Evolutionary conservation across 306 rosid genomes (phyloP).

Genomic region (Casuarina glauca): DNA sequence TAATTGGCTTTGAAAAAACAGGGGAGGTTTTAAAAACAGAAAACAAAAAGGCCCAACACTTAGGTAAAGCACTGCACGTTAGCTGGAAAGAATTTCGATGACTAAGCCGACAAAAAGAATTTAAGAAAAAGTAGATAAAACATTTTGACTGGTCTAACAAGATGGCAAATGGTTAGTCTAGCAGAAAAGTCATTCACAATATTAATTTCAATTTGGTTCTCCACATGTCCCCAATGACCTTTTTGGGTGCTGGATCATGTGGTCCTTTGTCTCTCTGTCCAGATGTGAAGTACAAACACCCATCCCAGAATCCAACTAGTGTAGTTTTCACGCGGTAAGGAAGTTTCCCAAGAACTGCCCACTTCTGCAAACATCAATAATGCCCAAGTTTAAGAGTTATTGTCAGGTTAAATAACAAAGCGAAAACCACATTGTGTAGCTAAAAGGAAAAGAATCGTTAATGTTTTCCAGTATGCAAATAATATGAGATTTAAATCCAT

Average conservation of each 20-base stretch:
- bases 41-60: too few relatives aligned
- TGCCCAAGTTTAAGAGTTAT: background rate
- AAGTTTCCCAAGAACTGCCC: slow-evolving; percentile 84
- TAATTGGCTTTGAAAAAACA: background rate
- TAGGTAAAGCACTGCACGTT: too few relatives aligned
- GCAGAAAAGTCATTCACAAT: slow-evolving; percentile 32
- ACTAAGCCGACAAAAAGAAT: background rate
- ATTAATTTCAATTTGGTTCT: slow-evolving; percentile 67
- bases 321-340: slow-evolving; percentile 94
- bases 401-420: slow-evolving; percentile 10
- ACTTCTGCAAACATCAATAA: slow-evolving; percentile 55
- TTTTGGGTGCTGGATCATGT: slow-evolving; percentile 78
- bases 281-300: slow-evolving; percentile 90
- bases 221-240: slow-evolving; percentile 82
- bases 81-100: background rate
- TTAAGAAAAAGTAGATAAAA: background rate
- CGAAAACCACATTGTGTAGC: too few relatives aligned
- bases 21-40: too few relatives aligned
- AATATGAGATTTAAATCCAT: background rate
- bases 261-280: slow-evolving; percentile 93
- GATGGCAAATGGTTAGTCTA: background rate
- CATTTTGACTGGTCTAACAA: background rate
- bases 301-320: slow-evolving; percentile 80
- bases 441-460: too few relatives aligned
- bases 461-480: background rate